Percentiles rank a stretch among this genome's conserved stretches.
Evolutionary conservation across 140 eudicot species (phyloP).

Genomic region (Erigeron philadelphicus): DNA sequence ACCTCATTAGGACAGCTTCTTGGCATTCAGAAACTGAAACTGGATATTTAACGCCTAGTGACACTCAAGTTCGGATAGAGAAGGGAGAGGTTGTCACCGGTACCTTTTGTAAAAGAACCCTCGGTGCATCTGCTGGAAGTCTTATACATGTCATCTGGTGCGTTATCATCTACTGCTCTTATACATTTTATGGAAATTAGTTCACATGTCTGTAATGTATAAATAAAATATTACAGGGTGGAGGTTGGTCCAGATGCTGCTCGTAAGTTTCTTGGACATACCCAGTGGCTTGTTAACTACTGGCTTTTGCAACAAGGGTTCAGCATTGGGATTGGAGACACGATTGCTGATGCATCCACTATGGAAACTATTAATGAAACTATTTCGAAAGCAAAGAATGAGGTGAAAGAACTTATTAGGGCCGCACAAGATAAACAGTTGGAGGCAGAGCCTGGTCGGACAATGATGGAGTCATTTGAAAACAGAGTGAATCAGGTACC

Average conservation of each 20-base stretch:
- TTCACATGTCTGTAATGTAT: conserved; percentile 11
- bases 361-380: conserved; percentile 92
- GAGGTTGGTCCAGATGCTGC: conserved; percentile 99
- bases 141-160: conserved; percentile 97
- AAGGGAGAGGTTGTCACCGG: conserved; percentile 94
- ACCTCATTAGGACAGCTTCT: conserved; percentile 73
- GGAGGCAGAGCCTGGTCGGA: conserved; percentile 97
- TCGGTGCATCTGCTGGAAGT: conserved; percentile 92
- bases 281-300: conserved; percentile 98
- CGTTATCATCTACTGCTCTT: conserved; percentile 14
- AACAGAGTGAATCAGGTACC: conserved; percentile 92
- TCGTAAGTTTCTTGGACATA: conserved; percentile 92
- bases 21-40: conserved; percentile 86
- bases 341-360: conserved; percentile 94
- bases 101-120: conserved; percentile 89
- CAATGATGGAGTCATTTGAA: conserved; percentile 95
- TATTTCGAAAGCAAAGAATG: conserved; percentile 74
- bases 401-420: conserved; percentile 82
- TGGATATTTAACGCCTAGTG: conserved; percentile 84
- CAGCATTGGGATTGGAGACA: conserved; percentile 97
- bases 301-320: conserved; percentile 96
- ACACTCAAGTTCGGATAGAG: conserved; percentile 84
- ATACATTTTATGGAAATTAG: not conserved
- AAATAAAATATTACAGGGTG: conserved; percentile 53
- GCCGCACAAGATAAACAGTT: conserved; percentile 74